Evolutionary conservation across 2,329 filamentous ascomycete genomes (phyloP), one percentile per base, ranked within the genome.

Genomic region (Myrmaecium sp.): DNA sequence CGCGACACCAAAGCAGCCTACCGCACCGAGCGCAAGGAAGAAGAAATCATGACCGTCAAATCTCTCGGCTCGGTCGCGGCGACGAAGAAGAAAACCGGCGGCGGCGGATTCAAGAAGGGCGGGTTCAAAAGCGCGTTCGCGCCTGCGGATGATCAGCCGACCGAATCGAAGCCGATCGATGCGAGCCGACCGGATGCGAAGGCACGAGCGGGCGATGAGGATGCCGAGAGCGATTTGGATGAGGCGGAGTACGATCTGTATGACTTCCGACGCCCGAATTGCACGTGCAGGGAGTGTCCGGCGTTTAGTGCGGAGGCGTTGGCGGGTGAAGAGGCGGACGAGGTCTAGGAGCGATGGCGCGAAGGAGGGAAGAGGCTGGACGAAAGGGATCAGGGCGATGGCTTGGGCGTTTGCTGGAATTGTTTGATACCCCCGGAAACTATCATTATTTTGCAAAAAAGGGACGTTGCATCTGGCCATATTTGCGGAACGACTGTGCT

Each of bases 41-140:
- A 75, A 46, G 71, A 72, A 26, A 71, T 81, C 10, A 66, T 80
- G 34, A 70, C 65, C 35, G 75, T 80, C 6, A 41, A 38, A 50
- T 45, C 19, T 6, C 28, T 33, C 21, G 27, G 26, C 26, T 20
- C 30, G 12, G 28, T 21, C 19, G 12, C 30, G 19, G 4, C 14
- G 18, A 3, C 15, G n/a, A 27, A n/a, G 19, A 21, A 42, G 13
- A 40, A 36, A 7, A 34, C 11, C 37, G 33, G 28, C 12, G 38
- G 37, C 1, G 54, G 55, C 0, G 65, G 69, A 0, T 71, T 74
- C 38, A 78, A 84, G 54, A 89, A 86, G 44, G 74, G 75, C 1
- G 80, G 79, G 0, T 84, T 84, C 50, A 84, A 81, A 53, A 76
- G 72, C 40, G 76, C 77, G 2, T 79, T 29, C 11, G 30, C n/a